Base-by-base conservation (phyloP, 1,284 basidiomycete genomes). In the Vanrija sp. region DNA sequence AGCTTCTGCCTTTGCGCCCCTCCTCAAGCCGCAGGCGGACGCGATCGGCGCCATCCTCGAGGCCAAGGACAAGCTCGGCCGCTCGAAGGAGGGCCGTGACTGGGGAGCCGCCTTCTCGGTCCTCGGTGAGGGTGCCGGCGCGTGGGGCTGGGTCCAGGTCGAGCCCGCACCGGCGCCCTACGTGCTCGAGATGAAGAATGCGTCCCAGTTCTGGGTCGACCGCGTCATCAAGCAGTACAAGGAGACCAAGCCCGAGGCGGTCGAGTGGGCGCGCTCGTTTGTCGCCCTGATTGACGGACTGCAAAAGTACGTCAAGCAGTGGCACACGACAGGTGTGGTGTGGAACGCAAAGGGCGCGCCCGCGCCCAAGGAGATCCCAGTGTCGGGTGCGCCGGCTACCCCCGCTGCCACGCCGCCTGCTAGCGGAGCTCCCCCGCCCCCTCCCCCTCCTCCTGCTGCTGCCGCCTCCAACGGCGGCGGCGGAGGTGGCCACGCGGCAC, bases 171-270 rank as follows among this genome's bases (percentile, higher is more conserved):
- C 96, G 0, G 90, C 82, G 5, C 85, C 88, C 14, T 88, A 83
- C 64, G 80, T 98, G n/a, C 78, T 76, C 14, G 90, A 95, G 49
- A 84, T 88, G 76, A 95, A 89, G 76, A 92, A 98, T 49, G 84
- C 89, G 8, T 84, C 88, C 6, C 83, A 86, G 67, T 98, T 94
- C 78, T 98, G 93, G 74, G 85, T 86, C 14, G 92, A 97, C 72
- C 84, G 87, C 52, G 83, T 98, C 45, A 85, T 95, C 75, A 94
- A 95, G 76, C 90, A 95, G 62, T 89, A 82, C 81, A 98, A 92
- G 75, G 89, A 93, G 14, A 89, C 88, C 67, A 89, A 97, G 69
- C 77, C 85, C n/a, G 86, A 85, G 57, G 92, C 93, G 61, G 82
- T 85, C 12, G 88, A 93, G 65, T 99, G 95, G 95, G 87, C 87